Conservation (phyloP, 331 rosid species). For the Erythrophleum ivorense region DNA sequence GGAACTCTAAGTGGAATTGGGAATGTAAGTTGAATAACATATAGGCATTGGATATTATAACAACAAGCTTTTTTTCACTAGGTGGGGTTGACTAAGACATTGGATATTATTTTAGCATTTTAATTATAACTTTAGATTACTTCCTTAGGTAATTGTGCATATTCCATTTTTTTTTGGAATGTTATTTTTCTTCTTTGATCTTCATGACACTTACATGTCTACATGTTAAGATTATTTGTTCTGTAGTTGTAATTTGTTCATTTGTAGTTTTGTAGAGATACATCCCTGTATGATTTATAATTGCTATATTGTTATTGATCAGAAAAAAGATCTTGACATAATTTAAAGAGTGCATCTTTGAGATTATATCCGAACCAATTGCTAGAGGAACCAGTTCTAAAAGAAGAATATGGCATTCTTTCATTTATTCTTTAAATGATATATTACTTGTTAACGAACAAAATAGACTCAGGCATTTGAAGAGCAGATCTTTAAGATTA, state of each 20-base stretch:
- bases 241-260: conserved; percentile 2
- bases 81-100: too few species aligned
- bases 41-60: background rate
- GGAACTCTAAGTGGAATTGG: background rate
- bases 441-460: background rate
- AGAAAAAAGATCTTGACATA: background rate
- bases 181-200: conserved; percentile 19
- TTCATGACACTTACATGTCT: background rate
- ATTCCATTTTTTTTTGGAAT: background rate
- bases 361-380: conserved; percentile 26
- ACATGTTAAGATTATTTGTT: background rate
- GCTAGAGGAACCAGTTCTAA: conserved; percentile 12
- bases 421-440: conserved; percentile 10
- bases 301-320: background rate
- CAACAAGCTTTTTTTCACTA: too few species aligned
- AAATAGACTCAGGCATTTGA: background rate
- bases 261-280: background rate
- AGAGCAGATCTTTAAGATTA: conserved; percentile 18
- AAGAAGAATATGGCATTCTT: conserved; percentile 22
- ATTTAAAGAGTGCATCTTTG: conserved; percentile 5
- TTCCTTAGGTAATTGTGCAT: background rate
- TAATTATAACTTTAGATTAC: background rate
- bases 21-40: background rate
- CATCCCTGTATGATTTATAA: background rate
- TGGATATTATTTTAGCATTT: background rate